These are phyloP conservation scores for Galerina marginata DNA, from an alignment of 768 basidiomycete genomes.

Conservation along the genomic window DNA sequence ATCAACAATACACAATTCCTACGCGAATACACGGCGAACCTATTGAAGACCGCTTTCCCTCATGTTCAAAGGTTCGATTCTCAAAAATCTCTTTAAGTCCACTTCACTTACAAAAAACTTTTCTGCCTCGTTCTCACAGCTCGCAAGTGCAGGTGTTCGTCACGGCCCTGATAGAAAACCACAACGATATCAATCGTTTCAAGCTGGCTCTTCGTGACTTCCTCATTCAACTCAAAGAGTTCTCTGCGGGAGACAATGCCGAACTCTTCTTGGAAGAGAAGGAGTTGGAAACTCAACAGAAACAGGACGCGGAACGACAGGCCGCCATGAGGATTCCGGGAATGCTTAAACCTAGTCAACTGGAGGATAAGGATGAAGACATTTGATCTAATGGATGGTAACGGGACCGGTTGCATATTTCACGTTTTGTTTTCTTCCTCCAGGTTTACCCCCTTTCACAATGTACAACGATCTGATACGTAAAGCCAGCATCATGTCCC, in stretches of 20 bases:
- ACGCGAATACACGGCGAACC: constrained; percentile 82
- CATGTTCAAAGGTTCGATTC: constrained; percentile 81
- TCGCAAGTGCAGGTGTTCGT: constrained; percentile 77
- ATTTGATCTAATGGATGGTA: constrained; percentile 52
- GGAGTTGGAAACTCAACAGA: constrained; percentile 80
- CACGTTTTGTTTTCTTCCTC: constrained; percentile 33
- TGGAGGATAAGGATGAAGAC: constrained; percentile 94
- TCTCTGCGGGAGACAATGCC: constrained; percentile 86
- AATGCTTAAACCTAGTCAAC: constrained; percentile 93
- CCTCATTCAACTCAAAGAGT: constrained; percentile 97
- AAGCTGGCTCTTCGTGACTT: constrained; percentile 95
- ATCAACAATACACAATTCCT: constrained; percentile 83
- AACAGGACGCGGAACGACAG: constrained; percentile 84
- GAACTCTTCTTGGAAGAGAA: constrained; percentile 95
- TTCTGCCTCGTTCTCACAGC: constrained; percentile 40
- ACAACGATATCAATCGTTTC: constrained; percentile 87
- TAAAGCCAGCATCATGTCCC: constrained; percentile 35
- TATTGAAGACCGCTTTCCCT: constrained; percentile 89
- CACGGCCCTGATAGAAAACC: constrained; percentile 67
- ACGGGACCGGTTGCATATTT: constrained; percentile 31
- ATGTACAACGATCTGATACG: constrained; percentile 35
- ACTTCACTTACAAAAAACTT: constrained; percentile 16
- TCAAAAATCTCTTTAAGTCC: constrained; percentile 17
- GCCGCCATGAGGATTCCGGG: constrained; percentile 95
- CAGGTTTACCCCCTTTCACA: constrained; percentile 27